Evolutionary conservation across 768 basidiomycete genomes (phyloP).

Genomic region (Mycena galopus): DNA sequence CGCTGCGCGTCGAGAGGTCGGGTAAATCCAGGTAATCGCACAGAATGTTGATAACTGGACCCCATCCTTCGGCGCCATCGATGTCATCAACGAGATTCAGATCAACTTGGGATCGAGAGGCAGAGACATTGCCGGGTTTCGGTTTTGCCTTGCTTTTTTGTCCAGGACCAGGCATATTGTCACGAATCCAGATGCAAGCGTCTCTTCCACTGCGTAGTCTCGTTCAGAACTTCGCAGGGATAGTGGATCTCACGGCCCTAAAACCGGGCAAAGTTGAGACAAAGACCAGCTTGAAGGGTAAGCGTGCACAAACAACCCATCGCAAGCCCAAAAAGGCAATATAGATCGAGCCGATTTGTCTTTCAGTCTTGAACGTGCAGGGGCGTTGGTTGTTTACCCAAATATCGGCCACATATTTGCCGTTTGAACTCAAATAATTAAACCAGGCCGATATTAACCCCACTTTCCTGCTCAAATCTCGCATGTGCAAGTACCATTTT

Average conservation of each 20-base stretch:
- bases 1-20: conserved; percentile 67
- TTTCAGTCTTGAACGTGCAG: too few relatives aligned
- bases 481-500: too few relatives aligned
- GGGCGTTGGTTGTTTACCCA: too few relatives aligned
- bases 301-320: conserved; percentile 18
- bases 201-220: too few relatives aligned
- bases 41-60: conserved; percentile 57
- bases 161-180: conserved; percentile 17
- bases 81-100: conserved; percentile 56
- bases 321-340: conserved; percentile 14
- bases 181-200: neutral
- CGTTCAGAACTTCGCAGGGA: too few relatives aligned
- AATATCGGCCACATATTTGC: too few relatives aligned
- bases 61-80: conserved; percentile 64
- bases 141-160: conserved; percentile 34
- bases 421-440: too few relatives aligned
- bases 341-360: neutral
- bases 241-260: too few relatives aligned
- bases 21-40: conserved; percentile 68
- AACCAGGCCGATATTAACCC: too few relatives aligned
- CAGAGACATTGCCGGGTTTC: neutral
- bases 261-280: too few relatives aligned
- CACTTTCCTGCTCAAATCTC: too few relatives aligned
- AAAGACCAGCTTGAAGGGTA: too few relatives aligned
- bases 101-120: conserved; percentile 27